Evolutionary conservation across 768 basidiomycete genomes (phyloP), one percentile per base, ranked within the genome.

Genomic region (Crucibulum laeve): DNA sequence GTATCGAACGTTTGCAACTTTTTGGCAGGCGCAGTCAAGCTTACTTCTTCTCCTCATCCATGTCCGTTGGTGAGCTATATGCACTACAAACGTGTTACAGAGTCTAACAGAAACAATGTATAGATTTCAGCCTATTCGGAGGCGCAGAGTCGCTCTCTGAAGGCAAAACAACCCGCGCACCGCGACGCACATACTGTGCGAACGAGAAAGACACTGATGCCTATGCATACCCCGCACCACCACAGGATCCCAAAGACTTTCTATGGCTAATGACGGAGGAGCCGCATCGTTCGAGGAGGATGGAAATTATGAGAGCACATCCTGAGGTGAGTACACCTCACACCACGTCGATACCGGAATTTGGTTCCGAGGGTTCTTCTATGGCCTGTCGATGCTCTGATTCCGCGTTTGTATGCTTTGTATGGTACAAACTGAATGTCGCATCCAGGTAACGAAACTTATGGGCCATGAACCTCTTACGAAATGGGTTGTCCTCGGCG

Each of bases 201-300:
- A 62, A 63, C n/a, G 69, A 71, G 4, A 50, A 72, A 34, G 67
- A 70, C 46, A 21, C 19, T 3, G 55, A 74, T 47, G 74, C 68
- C 6, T 59, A 57, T 30, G 60, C 65, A 3, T 62, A 76, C 53
- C 61, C 69, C 15, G 71, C 64, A 4, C 79, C 80, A 2, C 84
- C 85, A 0, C 82, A 83, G 58, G 82, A 92, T 54, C 86, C 89
- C 1, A 62, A 71, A 0, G 95, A 98, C 53, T 98, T 96, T 56
- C 72, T 97, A 23, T 99, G 96, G 96, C 58, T 94, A 35, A 89
- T 97, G 84, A 96, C 91, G 0, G 96, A 99, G 65, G 96, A 99
- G 58, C 96, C 96, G 2, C 96, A 99, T 64, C 79, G 95, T 39
- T 82, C 83, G 13, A 70, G 96, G 43, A 70, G 96, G 45, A 82